Base-by-base conservation (phyloP, 192 early-diverging fungal species). In the Linnemannia zychae region DNA sequence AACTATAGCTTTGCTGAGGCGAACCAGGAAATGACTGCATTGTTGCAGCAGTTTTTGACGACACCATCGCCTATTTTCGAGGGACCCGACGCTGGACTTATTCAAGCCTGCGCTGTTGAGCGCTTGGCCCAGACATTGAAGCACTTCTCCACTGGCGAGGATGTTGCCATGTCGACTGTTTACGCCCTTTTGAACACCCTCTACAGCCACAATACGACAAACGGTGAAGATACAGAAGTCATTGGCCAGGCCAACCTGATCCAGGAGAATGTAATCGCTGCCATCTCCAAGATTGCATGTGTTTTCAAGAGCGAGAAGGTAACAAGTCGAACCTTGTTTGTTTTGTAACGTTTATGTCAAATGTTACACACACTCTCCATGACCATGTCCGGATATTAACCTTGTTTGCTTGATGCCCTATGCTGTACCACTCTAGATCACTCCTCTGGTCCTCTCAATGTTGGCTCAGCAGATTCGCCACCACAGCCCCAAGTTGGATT, bases 391-490 rank as follows among this genome's bases (percentile, higher is more conserved):
- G 15, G 1, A 3, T 0, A 63, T 0, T 15, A 33, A 63, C 57
- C 12, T 31, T 68, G 31, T 68, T 38, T 50, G 22, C 5, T 9
- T 5, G 15, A 33, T 31, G 28, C 28, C 57, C 15, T 63, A 2
- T 31, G 57, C 15, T 63, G 28, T 63, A 63, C 28, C 18, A 57
- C 57, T 70, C 53, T 80, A 92, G 92, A 92, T 92, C 70, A 92
- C 93, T 0, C 88, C 91, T 9, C 77, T 89, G 74, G 91, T 91
- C 40, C 91, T 93, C 20, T 93, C 92, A 18, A 92, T 93, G 89
- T 81, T 96, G 75, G 72, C 92, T 53, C 91, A 91, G 77, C 91
- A 93, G 53, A 90, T 92, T 67, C 91, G 91, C 60, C 89, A 90
- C 48, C 73, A 88, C 46, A 87, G 87, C 52, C 76, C 88, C 4